These are phyloP conservation scores for Dactylellina cionopaga DNA, from an alignment of 2,329 filamentous ascomycete genomes.

Conservation along the genomic window DNA sequence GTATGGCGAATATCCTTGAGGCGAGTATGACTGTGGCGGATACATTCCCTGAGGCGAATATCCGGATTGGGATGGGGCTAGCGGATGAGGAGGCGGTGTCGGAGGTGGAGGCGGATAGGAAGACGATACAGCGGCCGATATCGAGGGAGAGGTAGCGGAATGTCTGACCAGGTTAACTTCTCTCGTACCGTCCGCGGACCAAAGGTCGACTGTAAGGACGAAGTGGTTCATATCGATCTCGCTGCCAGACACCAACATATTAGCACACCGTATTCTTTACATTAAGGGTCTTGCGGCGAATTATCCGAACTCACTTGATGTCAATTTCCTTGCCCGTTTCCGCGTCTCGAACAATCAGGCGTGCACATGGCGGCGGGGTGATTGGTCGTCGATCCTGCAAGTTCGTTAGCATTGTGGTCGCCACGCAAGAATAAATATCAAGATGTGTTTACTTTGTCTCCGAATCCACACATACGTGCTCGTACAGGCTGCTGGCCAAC, in stretches of 20 bases:
- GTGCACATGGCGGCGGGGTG: conserved; percentile 91
- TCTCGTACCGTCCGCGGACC: conserved; percentile 69
- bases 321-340: conserved; percentile 82
- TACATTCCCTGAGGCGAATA: conserved; percentile 55
- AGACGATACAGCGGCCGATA: conserved; percentile 80
- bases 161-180: conserved; percentile 77
- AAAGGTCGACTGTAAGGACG: conserved; percentile 75
- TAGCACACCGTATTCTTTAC: neutral
- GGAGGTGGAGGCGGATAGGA: conserved; percentile 72
- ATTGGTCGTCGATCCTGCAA: conserved; percentile 89
- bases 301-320: conserved; percentile 71
- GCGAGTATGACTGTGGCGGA: conserved; percentile 55
- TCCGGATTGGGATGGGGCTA: conserved; percentile 51
- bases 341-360: conserved; percentile 79
- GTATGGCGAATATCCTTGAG: conserved; percentile 48
- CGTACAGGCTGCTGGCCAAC: conserved; percentile 91
- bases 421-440: conserved; percentile 15
- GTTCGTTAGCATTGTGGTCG: conserved; percentile 33
- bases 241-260: conserved; percentile 61
- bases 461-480: conserved; percentile 98
- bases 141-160: conserved; percentile 75
- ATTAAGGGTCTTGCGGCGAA: neutral
- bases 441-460: conserved; percentile 78
- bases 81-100: conserved; percentile 56
- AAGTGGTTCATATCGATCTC: conserved; percentile 76